phyloP scores from a whole-genome alignment of 768 basidiomycete genomes.

The Sporobolomyces pararoseus region DNA sequence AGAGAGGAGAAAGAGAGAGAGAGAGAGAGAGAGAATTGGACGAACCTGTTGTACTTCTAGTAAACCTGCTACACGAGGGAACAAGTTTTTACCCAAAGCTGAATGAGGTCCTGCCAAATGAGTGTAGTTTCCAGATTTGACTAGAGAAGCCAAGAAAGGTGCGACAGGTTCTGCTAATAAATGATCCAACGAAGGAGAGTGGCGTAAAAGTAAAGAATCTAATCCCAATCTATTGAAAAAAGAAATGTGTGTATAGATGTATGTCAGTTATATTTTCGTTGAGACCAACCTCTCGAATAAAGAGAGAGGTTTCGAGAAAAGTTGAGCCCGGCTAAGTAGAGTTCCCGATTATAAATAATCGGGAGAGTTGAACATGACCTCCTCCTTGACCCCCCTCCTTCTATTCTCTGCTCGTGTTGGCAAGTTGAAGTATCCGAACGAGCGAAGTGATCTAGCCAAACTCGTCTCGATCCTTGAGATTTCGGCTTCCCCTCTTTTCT shows the following conservation, averaged over 20 bases:
- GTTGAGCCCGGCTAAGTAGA: too few species aligned
- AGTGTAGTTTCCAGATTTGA: conserved; percentile 62
- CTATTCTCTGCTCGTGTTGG: too few species aligned
- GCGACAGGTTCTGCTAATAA: conserved; percentile 72
- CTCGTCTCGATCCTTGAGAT: too few species aligned
- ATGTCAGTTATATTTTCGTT: not conserved
- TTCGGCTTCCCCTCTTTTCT: too few species aligned
- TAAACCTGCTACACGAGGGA: conserved; percentile 84
- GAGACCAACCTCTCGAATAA: too few species aligned
- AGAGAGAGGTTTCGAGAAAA: not conserved
- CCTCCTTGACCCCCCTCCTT: conserved; percentile 58
- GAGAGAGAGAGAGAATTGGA: conserved; percentile 16
- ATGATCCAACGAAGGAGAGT: conserved; percentile 65
- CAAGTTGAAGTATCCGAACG: too few species aligned
- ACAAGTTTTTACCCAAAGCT: conserved; percentile 82
- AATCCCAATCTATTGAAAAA: conserved; percentile 49
- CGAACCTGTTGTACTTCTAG: conserved; percentile 73
- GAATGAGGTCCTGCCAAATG: conserved; percentile 91
- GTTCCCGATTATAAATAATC: too few species aligned
- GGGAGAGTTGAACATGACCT: too few species aligned
- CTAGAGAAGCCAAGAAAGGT: conserved; percentile 68
- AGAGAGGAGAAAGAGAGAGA: not conserved
- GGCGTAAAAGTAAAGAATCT: conserved; percentile 64
- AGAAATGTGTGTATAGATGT: not conserved
- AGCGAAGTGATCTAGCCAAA: too few species aligned